phyloP scores from a whole-genome alignment of 2,329 filamentous ascomycete genomes.

The Taxawa tesnikishii region DNA sequence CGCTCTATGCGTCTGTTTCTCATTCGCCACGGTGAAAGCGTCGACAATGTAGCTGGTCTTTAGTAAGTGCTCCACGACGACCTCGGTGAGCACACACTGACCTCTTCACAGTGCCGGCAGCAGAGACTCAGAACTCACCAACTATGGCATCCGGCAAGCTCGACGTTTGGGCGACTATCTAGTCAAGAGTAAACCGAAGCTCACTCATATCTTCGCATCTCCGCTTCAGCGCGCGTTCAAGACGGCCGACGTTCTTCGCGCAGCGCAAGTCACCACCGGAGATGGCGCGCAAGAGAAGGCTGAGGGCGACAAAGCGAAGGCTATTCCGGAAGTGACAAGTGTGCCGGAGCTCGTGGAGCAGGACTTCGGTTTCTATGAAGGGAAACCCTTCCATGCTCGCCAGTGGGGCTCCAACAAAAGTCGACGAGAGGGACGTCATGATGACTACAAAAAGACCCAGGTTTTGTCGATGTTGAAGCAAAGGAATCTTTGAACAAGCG shows the following conservation, averaged over 20 bases:
- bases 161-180: slow-evolving; percentile 57
- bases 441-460: slow-evolving; percentile 28
- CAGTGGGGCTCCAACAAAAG: slow-evolving; percentile 19
- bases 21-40: slow-evolving; percentile 79
- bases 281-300: slow-evolving; percentile 1
- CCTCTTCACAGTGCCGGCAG: slow-evolving; percentile 53
- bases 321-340: slow-evolving; percentile 23
- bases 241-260: slow-evolving; percentile 56
- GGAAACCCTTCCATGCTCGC: slow-evolving; percentile 42
- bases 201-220: slow-evolving; percentile 65
- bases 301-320: neutral
- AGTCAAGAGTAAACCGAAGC: slow-evolving; percentile 49
- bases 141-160: slow-evolving; percentile 72
- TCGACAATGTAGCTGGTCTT: slow-evolving; percentile 71
- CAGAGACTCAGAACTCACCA: slow-evolving; percentile 68
- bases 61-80: slow-evolving; percentile 42
- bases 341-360: slow-evolving; percentile 53
- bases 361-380: slow-evolving; percentile 62
- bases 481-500: slow-evolving; percentile 53
- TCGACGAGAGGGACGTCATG: slow-evolving; percentile 25
- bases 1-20: slow-evolving; percentile 54
- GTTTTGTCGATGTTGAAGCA: slow-evolving; percentile 52
- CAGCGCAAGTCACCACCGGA: too few species aligned
- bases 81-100: neutral
- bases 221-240: slow-evolving; percentile 60